Percentiles rank a stretch among this genome's conserved stretches.
Conservation (phyloP, 2,329 filamentous ascomycete genomes). For the Coniella vitis region DNA sequence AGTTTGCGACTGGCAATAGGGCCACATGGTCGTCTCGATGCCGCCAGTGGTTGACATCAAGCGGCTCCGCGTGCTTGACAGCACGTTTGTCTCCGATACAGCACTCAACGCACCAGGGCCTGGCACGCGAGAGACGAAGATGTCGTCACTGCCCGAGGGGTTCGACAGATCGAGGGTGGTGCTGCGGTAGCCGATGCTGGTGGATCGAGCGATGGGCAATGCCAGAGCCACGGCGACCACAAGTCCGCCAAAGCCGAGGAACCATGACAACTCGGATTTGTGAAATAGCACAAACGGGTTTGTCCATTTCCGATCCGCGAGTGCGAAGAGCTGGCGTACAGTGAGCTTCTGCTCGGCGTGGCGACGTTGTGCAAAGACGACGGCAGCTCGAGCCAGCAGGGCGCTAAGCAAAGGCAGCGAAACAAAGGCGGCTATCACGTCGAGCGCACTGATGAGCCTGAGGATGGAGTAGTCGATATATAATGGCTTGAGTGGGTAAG, state of each 20-base stretch:
- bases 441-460: slow-evolving; percentile 1
- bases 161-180: neutral
- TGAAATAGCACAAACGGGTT: neutral
- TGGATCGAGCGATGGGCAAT: slow-evolving; percentile 3
- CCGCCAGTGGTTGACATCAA: neutral
- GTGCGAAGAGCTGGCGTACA: slow-evolving; percentile 19
- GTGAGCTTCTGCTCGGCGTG: slow-evolving; percentile 14
- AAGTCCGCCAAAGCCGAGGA: neutral
- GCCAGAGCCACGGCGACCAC: neutral
- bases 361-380: slow-evolving; percentile 18
- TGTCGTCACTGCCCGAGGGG: too few species aligned
- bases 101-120: neutral
- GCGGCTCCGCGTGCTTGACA: neutral
- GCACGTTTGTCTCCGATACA: neutral
- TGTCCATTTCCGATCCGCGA: slow-evolving; percentile 19
- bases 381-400: slow-evolving; percentile 18
- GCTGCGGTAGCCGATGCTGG: neutral
- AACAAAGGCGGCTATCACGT: slow-evolving; percentile 13
- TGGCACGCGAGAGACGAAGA: too few species aligned
- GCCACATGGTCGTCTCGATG: slow-evolving; percentile 3
- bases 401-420: slow-evolving; percentile 17
- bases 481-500: neutral
- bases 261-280: neutral
- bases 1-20: slow-evolving; percentile 1
- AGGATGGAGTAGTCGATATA: neutral